These are phyloP conservation scores for Penicillium manginii DNA, from an alignment of 495 filamentous ascomycete genomes.

Conservation along the genomic window DNA sequence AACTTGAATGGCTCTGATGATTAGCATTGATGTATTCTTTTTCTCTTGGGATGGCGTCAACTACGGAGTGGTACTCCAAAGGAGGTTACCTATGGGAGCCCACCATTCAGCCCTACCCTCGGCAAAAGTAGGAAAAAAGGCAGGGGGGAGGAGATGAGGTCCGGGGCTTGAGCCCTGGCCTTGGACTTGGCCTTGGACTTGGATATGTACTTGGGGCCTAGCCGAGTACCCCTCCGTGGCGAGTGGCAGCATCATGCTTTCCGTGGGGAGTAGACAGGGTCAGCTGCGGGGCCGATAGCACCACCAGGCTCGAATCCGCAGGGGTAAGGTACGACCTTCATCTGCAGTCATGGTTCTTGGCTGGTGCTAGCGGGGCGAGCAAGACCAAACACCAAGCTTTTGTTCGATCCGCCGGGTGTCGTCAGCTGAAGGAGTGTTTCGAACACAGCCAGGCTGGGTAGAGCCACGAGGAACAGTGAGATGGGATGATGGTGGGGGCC, in stretches of 20 bases:
- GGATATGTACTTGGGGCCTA: background rate
- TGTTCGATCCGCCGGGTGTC: conserved; percentile 7
- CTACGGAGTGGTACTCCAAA: too few relatives aligned
- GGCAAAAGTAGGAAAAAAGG: too few relatives aligned
- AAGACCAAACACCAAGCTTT: conserved; percentile 17
- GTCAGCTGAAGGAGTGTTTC: conserved; percentile 1
- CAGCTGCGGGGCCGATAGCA: conserved; percentile 16
- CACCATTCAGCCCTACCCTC: too few relatives aligned
- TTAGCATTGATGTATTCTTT: too few relatives aligned
- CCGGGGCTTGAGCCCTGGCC: too few relatives aligned
- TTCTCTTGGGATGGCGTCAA: too few relatives aligned
- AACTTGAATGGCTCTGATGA: too few relatives aligned
- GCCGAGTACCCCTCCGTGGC: background rate
- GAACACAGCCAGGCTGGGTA: background rate
- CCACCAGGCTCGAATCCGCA: conserved; percentile 3
- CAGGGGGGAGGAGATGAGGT: too few relatives aligned
- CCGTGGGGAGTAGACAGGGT: conserved; percentile 7
- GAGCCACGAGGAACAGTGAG: background rate
- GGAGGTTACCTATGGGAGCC: too few relatives aligned
- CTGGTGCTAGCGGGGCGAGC: conserved; percentile 1
- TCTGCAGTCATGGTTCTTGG: conserved; percentile 6
- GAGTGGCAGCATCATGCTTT: conserved; percentile 7
- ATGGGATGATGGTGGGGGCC: background rate
- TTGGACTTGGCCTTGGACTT: too few relatives aligned
- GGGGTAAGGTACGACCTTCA: background rate